Evolutionary conservation across 148 eudicot genomes (phyloP), one percentile per base, ranked within the genome.

Genomic region (Drosera capensis): DNA sequence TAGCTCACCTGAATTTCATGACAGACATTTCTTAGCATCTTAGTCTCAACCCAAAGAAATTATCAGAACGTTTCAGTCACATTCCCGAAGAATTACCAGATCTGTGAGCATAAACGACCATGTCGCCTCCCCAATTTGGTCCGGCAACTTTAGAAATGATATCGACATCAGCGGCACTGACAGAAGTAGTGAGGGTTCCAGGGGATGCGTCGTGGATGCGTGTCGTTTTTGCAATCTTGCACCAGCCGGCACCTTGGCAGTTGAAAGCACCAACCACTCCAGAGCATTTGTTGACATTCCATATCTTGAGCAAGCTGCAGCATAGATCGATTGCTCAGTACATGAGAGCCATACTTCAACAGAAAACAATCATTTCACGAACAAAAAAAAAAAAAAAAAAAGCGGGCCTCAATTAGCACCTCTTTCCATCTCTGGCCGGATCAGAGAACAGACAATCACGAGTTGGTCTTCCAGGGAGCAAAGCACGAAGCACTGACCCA

Each of bases 191-290:
- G 15, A 88, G 81, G 28, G 86, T 75, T 36, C 82, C 92, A 0
- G 94, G 94, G 43, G 94, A 65, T 18, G 71, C 51, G 43, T 84
- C 77, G 26, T 88, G 97, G 55, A 88, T 88, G 48, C 74, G 84
- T 14, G 90, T 88, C 68, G 72, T 73, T 59, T 88, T 88, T 7
- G 39, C 52, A 11, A 77, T 54, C 68, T 71, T 84, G 65, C 94
- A 80, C 97, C 97, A 88, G 23, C 94, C 97, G 2, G 94, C 97
- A 54, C 97, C 94, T 51, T 88, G 97, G 72, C 97, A 88, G 60
- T 88, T 88, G 72, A 88, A 88, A 7, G 84, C 72, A 24, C 97
- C 97, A 24, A 88, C 84, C 57, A 88, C 79, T 36, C 97, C 97
- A 5, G 84, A 66, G 62, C 73, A 80, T 40, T 84, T 83, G 71